Percentiles rank a stretch among this genome's conserved stretches.
These are phyloP conservation scores for Lithocarpus polystachyus DNA, from an alignment of 306 rosid species.

Conservation along the genomic window DNA sequence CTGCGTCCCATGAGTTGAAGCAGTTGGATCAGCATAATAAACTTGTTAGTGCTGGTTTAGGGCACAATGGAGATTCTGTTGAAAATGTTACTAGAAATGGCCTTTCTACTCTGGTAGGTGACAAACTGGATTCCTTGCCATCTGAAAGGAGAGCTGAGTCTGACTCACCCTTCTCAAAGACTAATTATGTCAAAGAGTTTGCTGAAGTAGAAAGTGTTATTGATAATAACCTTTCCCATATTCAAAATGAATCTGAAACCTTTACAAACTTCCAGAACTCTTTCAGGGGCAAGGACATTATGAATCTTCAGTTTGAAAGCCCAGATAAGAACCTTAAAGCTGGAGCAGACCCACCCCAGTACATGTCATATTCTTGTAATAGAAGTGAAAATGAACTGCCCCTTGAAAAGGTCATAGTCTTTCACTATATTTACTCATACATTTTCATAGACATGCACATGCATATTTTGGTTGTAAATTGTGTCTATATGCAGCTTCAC, in stretches of 20 bases:
- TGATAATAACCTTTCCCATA: conserved; percentile 13
- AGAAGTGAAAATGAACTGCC: conserved; percentile 18
- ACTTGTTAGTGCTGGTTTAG: conserved; percentile 22
- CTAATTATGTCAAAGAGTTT: conserved; percentile 8
- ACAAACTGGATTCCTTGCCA: conserved; percentile 22
- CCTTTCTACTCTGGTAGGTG: conserved; percentile 13
- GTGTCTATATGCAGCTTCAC: not conserved
- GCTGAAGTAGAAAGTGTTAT: conserved; percentile 28
- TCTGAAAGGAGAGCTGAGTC: conserved; percentile 18
- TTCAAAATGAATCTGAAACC: conserved; percentile 30
- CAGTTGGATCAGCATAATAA: conserved; percentile 28
- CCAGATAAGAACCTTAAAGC: conserved; percentile 24
- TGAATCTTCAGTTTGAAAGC: conserved; percentile 23
- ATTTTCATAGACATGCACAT: not conserved
- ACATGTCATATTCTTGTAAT: conserved; percentile 4
- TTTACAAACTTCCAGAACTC: conserved; percentile 14
- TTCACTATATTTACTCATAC: not conserved
- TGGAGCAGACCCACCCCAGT: conserved; percentile 15
- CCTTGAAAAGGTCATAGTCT: conserved; percentile 20
- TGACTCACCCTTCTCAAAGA: conserved; percentile 19
- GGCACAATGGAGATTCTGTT: conserved; percentile 18
- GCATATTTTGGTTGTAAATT: not conserved
- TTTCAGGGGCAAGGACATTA: conserved; percentile 24
- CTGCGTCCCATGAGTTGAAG: conserved; percentile 25
- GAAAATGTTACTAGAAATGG: conserved; percentile 7